A percentile compares a stretch with the other conserved stretches of the same genome.
These are phyloP conservation scores for Chytriomyces sp. DNA, from an alignment of 192 early-diverging fungal species.

Conservation along the genomic window DNA sequence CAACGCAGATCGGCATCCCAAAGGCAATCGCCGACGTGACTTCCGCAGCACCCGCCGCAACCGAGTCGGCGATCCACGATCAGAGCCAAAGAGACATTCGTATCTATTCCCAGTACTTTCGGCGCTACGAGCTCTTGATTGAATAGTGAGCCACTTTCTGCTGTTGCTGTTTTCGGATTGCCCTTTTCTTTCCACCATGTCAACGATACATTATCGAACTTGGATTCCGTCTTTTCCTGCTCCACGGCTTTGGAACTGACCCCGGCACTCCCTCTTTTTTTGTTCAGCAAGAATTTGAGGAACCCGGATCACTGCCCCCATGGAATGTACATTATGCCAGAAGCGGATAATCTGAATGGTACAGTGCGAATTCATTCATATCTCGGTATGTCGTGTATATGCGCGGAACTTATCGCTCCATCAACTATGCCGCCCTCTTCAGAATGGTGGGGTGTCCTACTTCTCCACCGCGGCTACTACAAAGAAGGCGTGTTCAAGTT, in stretches of 20 bases:
- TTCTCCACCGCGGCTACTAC: constrained; percentile 90
- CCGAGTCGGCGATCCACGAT: constrained; percentile 12
- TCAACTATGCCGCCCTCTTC: not conserved
- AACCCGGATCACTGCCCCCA: constrained; percentile 82
- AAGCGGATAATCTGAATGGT: constrained; percentile 68
- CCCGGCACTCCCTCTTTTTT: not conserved
- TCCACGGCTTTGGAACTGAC: not conserved
- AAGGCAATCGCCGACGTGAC: not conserved
- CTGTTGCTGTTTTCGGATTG: not conserved
- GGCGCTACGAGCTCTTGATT: constrained; percentile 71
- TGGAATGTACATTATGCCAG: constrained; percentile 87
- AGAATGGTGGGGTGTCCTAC: constrained; percentile 87
- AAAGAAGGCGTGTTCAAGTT: constrained; percentile 89
- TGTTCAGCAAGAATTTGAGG: constrained; percentile 70
- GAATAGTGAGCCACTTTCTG: constrained; percentile 61
- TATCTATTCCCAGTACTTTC: constrained; percentile 52
- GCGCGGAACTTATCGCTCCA: not conserved
- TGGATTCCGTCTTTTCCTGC: not conserved
- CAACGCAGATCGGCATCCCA: constrained; percentile 31
- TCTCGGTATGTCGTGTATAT: not conserved
- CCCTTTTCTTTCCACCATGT: constrained; percentile 2
- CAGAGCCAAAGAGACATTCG: constrained; percentile 37
- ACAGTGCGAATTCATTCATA: constrained; percentile 20
- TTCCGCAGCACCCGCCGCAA: not conserved
- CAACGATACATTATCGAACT: too few species aligned